These are phyloP conservation scores for Penicillium salamii DNA, from an alignment of 495 filamentous ascomycete genomes.

Conservation along the genomic window DNA sequence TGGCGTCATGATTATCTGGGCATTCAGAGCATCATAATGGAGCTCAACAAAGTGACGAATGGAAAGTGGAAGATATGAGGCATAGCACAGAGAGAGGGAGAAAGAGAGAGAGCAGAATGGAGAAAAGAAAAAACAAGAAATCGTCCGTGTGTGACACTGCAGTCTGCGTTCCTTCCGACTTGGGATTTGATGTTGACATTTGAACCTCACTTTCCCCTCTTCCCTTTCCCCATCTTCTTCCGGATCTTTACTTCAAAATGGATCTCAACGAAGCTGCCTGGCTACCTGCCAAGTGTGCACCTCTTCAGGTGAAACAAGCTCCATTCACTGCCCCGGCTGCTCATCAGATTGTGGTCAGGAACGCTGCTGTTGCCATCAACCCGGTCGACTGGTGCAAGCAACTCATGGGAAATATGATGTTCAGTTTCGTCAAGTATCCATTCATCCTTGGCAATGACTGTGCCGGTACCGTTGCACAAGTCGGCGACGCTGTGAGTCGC, in stretches of 20 bases:
- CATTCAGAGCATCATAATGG: no score
- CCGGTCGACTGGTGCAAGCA: conserved; percentile 49
- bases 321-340: background rate
- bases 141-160: background rate
- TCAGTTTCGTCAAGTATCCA: conserved; percentile 39
- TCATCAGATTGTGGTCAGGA: conserved; percentile 36
- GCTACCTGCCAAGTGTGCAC: background rate
- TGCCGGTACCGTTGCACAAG: conserved; percentile 50
- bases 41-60: no score
- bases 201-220: background rate
- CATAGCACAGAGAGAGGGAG: no score
- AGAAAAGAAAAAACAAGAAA: background rate
- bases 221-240: background rate
- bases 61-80: no score
- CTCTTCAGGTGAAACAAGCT: background rate
- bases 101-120: no score
- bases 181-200: background rate
- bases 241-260: background rate
- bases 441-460: conserved; percentile 53
- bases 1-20: no score
- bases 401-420: conserved; percentile 14
- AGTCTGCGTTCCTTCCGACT: background rate
- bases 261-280: conserved; percentile 8
- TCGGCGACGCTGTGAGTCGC: conserved; percentile 35
- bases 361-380: conserved; percentile 44